phyloP scores from a whole-genome alignment of 2,329 filamentous ascomycete species.

The Exophiala sp. region DNA sequence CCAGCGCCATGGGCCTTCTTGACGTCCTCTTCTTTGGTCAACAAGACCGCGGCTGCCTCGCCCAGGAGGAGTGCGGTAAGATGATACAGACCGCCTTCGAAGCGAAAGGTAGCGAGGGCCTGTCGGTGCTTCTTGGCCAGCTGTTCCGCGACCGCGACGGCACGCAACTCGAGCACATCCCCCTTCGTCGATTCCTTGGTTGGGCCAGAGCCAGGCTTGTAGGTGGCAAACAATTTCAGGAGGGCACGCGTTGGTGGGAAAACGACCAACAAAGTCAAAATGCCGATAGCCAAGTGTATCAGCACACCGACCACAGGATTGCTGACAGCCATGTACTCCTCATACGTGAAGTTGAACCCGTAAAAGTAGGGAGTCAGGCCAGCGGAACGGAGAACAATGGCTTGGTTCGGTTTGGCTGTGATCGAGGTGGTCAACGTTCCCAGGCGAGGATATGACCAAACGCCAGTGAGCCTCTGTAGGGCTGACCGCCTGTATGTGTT shows the following conservation, averaged over 20 bases:
- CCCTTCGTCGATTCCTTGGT: slow-evolving; percentile 38
- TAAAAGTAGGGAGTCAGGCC: slow-evolving; percentile 54
- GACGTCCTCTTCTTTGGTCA: slow-evolving; percentile 37
- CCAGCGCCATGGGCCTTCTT: slow-evolving; percentile 41
- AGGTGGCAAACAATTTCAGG: slow-evolving; percentile 41
- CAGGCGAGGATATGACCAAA: slow-evolving; percentile 50
- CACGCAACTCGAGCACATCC: slow-evolving; percentile 40
- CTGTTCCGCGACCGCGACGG: slow-evolving; percentile 42
- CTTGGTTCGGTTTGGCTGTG: slow-evolving; percentile 48
- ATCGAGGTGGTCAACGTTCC: slow-evolving; percentile 53
- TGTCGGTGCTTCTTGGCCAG: slow-evolving; percentile 34
- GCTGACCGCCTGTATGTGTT: slow-evolving; percentile 33
- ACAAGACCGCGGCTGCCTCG: slow-evolving; percentile 42
- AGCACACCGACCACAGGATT: slow-evolving; percentile 45
- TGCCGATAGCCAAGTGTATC: slow-evolving; percentile 45
- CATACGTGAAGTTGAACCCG: slow-evolving; percentile 53
- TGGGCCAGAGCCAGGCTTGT: slow-evolving; percentile 48
- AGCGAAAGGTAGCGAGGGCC: slow-evolving; percentile 40
- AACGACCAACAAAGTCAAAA: slow-evolving; percentile 44
- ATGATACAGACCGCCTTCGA: slow-evolving; percentile 40
- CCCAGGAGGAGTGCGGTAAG: slow-evolving; percentile 41
- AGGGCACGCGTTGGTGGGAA: slow-evolving; percentile 51
- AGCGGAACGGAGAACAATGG: slow-evolving; percentile 56
- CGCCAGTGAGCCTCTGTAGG: slow-evolving; percentile 45
- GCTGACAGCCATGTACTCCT: slow-evolving; percentile 50